Conservation (phyloP, 2,329 filamentous ascomycete genomes). For the Pseudogymnoascus sp. region DNA sequence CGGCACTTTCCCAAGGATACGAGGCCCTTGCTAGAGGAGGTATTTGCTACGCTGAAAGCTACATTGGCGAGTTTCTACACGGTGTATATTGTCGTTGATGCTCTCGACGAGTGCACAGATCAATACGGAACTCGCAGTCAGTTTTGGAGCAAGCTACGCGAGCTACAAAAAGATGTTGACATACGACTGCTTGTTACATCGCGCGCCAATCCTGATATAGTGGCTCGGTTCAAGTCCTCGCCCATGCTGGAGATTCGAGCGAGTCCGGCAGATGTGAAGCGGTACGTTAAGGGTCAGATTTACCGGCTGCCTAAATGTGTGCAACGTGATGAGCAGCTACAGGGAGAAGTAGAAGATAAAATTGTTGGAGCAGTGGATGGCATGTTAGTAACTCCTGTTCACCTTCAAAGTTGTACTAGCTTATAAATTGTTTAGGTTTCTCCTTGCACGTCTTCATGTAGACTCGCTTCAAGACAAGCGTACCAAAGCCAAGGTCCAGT, state of each 20-base stretch:
- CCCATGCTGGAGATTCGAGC: background rate
- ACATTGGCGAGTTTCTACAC: conserved; percentile 16
- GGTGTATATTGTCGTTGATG: conserved; percentile 18
- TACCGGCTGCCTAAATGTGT: background rate
- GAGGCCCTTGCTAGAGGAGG: conserved; percentile 12
- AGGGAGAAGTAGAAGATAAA: background rate
- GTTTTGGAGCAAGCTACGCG: background rate
- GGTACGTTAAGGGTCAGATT: background rate
- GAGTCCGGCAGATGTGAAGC: background rate
- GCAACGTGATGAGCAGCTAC: background rate
- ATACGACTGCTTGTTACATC: background rate
- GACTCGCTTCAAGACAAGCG: background rate
- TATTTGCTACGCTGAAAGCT: conserved; percentile 15
- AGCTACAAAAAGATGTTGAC: background rate
- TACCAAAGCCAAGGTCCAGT: background rate
- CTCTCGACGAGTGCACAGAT: conserved; percentile 18
- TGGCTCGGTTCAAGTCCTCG: conserved; percentile 43
- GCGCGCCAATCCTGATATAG: conserved; percentile 42
- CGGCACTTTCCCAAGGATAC: background rate
- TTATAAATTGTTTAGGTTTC: background rate
- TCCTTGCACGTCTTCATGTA: background rate
- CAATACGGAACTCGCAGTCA: background rate
- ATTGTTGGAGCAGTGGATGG: background rate
- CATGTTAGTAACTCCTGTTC: background rate
- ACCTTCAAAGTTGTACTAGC: background rate